These are phyloP conservation scores for Malus asiatica DNA, from an alignment of 306 rosid species.

Conservation along the genomic window DNA sequence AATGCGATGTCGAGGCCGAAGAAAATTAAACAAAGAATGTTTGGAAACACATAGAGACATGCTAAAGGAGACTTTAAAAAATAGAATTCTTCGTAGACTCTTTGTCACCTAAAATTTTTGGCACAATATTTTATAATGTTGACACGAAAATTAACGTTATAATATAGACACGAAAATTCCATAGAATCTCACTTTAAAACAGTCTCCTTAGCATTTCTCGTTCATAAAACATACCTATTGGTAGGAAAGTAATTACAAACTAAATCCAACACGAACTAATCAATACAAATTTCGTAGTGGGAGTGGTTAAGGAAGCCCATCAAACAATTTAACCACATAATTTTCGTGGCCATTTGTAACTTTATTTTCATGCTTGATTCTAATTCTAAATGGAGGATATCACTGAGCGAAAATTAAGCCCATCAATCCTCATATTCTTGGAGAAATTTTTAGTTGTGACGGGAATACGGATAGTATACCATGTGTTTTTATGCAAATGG, in stretches of 20 bases:
- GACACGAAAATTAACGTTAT: too few species aligned
- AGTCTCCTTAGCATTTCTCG: too few species aligned
- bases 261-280: not conserved
- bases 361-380: not conserved
- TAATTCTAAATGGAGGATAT: slow-evolving; percentile 8
- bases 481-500: too few species aligned
- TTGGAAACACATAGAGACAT: not conserved
- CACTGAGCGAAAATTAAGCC: slow-evolving; percentile 22
- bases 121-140: too few species aligned
- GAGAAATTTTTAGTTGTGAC: too few species aligned
- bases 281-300: not conserved
- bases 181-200: too few species aligned
- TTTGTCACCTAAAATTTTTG: too few species aligned
- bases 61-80: too few species aligned
- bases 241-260: not conserved
- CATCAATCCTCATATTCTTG: slow-evolving; percentile 24
- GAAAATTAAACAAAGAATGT: not conserved
- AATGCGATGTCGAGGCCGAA: not conserved
- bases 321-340: not conserved
- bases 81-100: accelerated
- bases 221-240: not conserved
- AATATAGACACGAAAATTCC: too few species aligned
- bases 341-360: too few species aligned
- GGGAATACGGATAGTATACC: too few species aligned
- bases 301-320: not conserved